Evolutionary conservation across 1,284 basidiomycete species (phyloP).

Genomic region (Melampsora occidentalis): DNA sequence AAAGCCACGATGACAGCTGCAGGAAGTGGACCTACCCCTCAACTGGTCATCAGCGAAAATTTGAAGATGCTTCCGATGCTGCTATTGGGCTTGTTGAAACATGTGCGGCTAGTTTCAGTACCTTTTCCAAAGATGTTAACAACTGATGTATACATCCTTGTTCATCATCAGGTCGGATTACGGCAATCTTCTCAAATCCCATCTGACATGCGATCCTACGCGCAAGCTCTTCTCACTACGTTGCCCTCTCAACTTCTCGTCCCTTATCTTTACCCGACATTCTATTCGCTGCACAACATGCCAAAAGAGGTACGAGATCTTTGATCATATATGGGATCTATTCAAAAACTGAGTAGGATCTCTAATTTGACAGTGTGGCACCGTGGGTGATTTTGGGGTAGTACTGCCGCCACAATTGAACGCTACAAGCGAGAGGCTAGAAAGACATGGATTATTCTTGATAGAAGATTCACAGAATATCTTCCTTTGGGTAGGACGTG

Average conservation of each 20-base stretch:
- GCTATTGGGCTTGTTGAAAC: slow-evolving; percentile 85
- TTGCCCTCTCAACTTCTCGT: slow-evolving; percentile 85
- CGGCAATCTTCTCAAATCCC: slow-evolving; percentile 94
- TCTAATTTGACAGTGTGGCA: slow-evolving; percentile 61
- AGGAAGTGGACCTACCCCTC: slow-evolving; percentile 87
- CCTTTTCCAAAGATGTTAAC: slow-evolving; percentile 24
- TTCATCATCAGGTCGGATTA: slow-evolving; percentile 70
- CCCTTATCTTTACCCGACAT: slow-evolving; percentile 88
- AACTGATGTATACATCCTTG: slow-evolving; percentile 19
- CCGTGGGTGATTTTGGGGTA: slow-evolving; percentile 73
- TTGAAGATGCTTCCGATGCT: slow-evolving; percentile 89
- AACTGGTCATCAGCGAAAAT: slow-evolving; percentile 86
- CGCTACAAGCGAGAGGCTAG: slow-evolving; percentile 85
- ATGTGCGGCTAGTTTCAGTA: slow-evolving; percentile 61
- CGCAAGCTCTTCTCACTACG: slow-evolving; percentile 86
- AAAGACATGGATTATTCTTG: slow-evolving; percentile 90
- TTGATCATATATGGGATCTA: not conserved
- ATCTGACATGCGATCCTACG: slow-evolving; percentile 90
- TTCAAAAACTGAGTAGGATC: not conserved
- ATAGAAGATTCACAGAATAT: slow-evolving; percentile 98
- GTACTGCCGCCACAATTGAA: slow-evolving; percentile 83
- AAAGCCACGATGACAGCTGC: slow-evolving; percentile 95
- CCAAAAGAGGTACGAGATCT: slow-evolving; percentile 67
- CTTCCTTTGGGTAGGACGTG: slow-evolving; percentile 95
- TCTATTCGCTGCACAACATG: slow-evolving; percentile 98